Evolutionary conservation across 306 rosid genomes (phyloP), one percentile per base, ranked within the genome.

Genomic region (Cucumis cinereus): DNA sequence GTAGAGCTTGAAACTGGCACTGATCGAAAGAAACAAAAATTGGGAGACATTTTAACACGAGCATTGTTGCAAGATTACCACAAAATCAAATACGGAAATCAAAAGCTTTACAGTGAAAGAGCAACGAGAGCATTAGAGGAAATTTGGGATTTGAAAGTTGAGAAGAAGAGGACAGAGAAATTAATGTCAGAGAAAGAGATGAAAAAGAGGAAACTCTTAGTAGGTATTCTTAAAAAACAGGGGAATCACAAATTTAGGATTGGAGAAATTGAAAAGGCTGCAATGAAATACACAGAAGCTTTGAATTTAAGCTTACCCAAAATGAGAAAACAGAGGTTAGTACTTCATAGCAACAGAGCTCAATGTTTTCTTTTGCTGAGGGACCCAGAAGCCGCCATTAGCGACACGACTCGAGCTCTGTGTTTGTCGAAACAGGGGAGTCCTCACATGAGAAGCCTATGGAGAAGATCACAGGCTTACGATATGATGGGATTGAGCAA

Each of bases 381-480:
- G 75, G 77, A 87, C 19, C 80, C 89, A 45, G 89, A 85, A 4
- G 84, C 82, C 5, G 90, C 90, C 70, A 71, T 91, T 33, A 84
- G 93, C 14, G 93, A 91, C 47, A 19, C 91, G n/a, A 89, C 93
- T 8, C 70, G 87, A 77, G 93, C 93, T 77, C 35, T 91, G 41
- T 85, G 96, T 38, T 62, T 91, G 45, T 84, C 89, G 30, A 82
- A 81, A 73, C 77, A 28, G 71, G 81, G 49, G 71, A 77, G 57
- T 50, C 78, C 86, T 80, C 93, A 88, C 20, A 59, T 81, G 23
- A 88, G 85, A 86, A 90, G 89, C 78, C 74, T 90, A 80, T 87
- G 96, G 96, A 87, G 93, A 82, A 83, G 96, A 72, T 81, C 93
- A 20, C 91, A 88, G 77, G 96, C 90, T 52, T 90, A 82, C 41